These are phyloP conservation scores for Syncephalis plumigaleata DNA, from an alignment of 371 early-diverging fungal species.

Conservation along the genomic window DNA sequence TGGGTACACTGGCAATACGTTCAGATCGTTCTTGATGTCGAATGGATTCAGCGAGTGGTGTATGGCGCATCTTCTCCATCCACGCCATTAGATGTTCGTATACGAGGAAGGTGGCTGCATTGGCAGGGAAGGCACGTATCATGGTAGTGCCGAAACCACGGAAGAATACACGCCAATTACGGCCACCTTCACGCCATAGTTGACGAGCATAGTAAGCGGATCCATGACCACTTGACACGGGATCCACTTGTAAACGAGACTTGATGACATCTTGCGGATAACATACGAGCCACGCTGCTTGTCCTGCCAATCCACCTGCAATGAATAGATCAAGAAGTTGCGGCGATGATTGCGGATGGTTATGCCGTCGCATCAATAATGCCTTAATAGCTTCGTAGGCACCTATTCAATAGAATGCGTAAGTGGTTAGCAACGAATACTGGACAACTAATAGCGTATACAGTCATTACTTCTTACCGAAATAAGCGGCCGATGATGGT, in stretches of 20 bases:
- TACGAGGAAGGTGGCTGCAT: constrained; percentile 63
- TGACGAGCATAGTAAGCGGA: neutral
- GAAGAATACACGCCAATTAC: constrained; percentile 24
- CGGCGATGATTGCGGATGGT: no score
- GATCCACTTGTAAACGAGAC: constrained; percentile 50
- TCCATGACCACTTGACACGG: constrained; percentile 1
- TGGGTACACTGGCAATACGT: no score
- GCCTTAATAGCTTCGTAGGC: no score
- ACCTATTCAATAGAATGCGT: no score
- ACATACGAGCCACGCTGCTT: constrained; percentile 69
- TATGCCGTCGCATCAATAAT: no score
- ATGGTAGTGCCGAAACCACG: constrained; percentile 70
- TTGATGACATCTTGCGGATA: constrained; percentile 85
- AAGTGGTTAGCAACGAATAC: no score
- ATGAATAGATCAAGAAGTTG: no score
- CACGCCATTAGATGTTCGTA: constrained; percentile 1
- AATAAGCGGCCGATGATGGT: constrained; percentile 69
- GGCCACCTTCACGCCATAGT: neutral
- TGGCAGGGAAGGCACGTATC: constrained; percentile 85
- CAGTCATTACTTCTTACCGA: constrained; percentile 22
- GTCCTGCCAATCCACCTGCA: constrained; percentile 70
- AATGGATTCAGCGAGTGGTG: no score
- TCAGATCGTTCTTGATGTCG: no score
- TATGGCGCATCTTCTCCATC: no score
- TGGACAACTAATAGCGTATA: no score